phyloP scores from a whole-genome alignment of 73 alveolate genomes.

The Symbiodinium pilosum region DNA sequence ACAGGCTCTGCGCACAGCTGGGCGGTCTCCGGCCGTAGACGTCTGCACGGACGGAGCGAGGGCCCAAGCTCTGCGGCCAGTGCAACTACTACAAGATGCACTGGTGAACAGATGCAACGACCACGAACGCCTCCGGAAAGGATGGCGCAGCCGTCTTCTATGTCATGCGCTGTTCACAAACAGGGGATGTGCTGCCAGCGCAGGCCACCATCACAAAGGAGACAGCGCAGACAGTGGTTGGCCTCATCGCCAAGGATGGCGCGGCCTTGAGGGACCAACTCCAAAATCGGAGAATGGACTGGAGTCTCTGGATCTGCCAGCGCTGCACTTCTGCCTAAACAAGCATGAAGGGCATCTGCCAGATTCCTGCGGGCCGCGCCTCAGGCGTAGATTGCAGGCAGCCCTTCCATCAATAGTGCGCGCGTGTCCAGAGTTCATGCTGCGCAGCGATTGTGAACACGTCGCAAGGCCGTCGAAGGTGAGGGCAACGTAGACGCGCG shows the following conservation, averaged over 20 bases:
- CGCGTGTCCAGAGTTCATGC: background rate
- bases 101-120: background rate
- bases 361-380: background rate
- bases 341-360: background rate
- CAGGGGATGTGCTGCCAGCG: background rate
- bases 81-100: background rate
- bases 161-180: background rate
- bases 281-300: background rate
- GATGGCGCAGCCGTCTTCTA: background rate
- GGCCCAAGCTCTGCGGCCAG: background rate
- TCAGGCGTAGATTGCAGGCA: background rate
- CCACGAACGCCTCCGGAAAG: background rate
- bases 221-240: background rate
- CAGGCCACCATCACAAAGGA: background rate
- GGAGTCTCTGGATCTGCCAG: background rate
- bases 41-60: too few relatives aligned
- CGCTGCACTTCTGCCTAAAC: background rate
- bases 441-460: background rate
- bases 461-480: background rate
- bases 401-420: background rate
- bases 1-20: too few relatives aligned
- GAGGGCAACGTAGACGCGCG: background rate
- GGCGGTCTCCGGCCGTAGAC: too few relatives aligned
- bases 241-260: too few relatives aligned
- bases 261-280: background rate